A percentile compares a stretch with the other conserved stretches of the same genome.
These are phyloP conservation scores for Xylaria sp. DNA, from an alignment of 2,329 filamentous ascomycete genomes.

Conservation along the genomic window DNA sequence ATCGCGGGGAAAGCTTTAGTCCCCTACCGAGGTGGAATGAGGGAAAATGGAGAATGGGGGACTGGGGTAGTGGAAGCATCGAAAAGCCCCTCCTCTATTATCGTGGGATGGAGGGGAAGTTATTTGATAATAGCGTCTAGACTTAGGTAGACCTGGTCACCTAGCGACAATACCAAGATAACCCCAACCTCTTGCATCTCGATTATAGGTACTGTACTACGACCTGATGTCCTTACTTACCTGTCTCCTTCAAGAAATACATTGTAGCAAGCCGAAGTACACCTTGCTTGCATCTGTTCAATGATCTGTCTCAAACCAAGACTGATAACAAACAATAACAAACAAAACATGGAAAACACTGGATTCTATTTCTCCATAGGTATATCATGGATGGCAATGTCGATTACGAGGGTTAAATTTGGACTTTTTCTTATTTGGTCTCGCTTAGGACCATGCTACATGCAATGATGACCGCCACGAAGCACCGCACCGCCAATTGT, in stretches of 20 bases:
- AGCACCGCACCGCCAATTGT: neutral
- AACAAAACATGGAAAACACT: neutral
- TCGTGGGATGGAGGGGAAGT: neutral
- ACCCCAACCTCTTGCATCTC: neutral
- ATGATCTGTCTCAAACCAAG: neutral
- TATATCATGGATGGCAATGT: neutral
- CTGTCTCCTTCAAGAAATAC: neutral
- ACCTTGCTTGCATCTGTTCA: neutral
- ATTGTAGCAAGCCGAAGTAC: neutral
- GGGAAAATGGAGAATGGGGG: neutral
- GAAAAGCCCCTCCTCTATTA: neutral
- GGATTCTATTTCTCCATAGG: neutral
- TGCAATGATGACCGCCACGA: neutral
- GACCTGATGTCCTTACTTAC: no score
- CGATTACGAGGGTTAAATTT: conserved; percentile 4
- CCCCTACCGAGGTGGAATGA: conserved; percentile 17
- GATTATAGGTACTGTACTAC: neutral
- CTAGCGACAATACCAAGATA: neutral
- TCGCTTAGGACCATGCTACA: neutral
- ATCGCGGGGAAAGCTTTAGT: conserved; percentile 23
- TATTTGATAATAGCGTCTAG: neutral
- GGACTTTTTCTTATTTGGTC: neutral
- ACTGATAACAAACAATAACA: neutral
- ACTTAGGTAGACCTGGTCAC: neutral
- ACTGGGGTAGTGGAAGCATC: no score